phyloP scores from a whole-genome alignment of 2,329 filamentous ascomycete species.

The Colletotrichum tofieldiae region DNA sequence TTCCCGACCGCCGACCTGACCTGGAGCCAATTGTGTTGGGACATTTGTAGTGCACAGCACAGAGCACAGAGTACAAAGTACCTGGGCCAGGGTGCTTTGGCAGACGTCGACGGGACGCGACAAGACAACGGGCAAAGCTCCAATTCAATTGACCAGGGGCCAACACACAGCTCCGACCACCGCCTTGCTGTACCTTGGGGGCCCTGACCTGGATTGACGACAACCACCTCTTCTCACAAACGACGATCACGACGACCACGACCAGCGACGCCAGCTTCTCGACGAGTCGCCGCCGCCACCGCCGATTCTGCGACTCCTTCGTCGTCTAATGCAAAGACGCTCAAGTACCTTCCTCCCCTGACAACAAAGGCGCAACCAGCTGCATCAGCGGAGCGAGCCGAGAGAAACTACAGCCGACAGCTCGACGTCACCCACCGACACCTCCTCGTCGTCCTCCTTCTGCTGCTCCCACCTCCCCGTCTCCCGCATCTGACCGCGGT shows the following conservation, averaged over 20 bases:
- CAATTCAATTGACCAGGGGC: slow-evolving; percentile 25
- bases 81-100: not conserved
- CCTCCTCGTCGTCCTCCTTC: not conserved
- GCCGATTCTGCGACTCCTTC: not conserved
- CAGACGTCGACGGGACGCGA: slow-evolving; percentile 15
- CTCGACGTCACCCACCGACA: slow-evolving; percentile 11
- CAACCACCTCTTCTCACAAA: slow-evolving; percentile 3
- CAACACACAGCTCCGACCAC: slow-evolving; percentile 33
- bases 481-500: slow-evolving; percentile 17
- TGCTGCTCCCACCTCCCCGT: not conserved
- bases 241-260: slow-evolving; percentile 28
- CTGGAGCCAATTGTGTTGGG: slow-evolving; percentile 13
- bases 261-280: slow-evolving; percentile 19
- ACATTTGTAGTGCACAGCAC: not conserved
- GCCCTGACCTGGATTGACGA: slow-evolving; percentile 13
- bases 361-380: slow-evolving; percentile 19
- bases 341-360: not conserved
- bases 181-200: slow-evolving; percentile 1
- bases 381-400: slow-evolving; percentile 15
- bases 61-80: not conserved
- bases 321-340: slow-evolving; percentile 28
- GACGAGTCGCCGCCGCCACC: slow-evolving; percentile 21
- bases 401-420: slow-evolving; percentile 10
- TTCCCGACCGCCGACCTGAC: not conserved
- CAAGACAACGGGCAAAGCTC: slow-evolving; percentile 21